Conservation (phyloP, 2,329 filamentous ascomycete genomes). For the Fusarium cyanostomum region DNA sequence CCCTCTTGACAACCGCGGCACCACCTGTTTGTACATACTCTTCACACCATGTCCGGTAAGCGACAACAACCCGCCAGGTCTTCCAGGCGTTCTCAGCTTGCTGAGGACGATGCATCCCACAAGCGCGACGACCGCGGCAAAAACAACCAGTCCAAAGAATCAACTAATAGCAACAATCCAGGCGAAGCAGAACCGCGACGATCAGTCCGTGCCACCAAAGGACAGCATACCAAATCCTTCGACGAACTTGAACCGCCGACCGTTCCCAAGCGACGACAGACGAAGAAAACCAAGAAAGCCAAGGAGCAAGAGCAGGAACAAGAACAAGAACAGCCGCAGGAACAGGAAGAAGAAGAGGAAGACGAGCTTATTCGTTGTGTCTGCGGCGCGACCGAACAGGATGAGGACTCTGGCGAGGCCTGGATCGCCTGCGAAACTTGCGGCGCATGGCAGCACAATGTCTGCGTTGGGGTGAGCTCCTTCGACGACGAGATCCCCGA, state of each 20-base stretch:
- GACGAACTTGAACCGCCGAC: constrained; percentile 74
- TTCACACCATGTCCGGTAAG: constrained; percentile 51
- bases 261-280: constrained; percentile 62
- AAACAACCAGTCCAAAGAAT: constrained; percentile 17
- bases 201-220: constrained; percentile 95
- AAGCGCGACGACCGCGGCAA: constrained; percentile 15
- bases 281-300: constrained; percentile 67
- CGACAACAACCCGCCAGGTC: constrained; percentile 34
- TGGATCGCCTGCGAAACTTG: constrained; percentile 98
- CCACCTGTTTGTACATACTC: constrained; percentile 8
- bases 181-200: constrained; percentile 81
- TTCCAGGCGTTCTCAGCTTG: constrained; percentile 24
- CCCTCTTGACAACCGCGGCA: constrained; percentile 1
- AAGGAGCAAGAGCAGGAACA: constrained; percentile 68
- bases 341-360: constrained; percentile 59
- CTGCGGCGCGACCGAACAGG: constrained; percentile 86
- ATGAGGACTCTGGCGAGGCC: constrained; percentile 84
- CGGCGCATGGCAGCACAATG: constrained; percentile 95
- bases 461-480: constrained; percentile 87
- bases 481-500: constrained; percentile 82
- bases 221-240: constrained; percentile 89
- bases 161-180: constrained; percentile 41
- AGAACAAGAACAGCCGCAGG: constrained; percentile 58
- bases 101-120: constrained; percentile 11
- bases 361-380: constrained; percentile 90